Base-by-base conservation (phyloP, 768 basidiomycete species). In the Amanita fuliginea region DNA sequence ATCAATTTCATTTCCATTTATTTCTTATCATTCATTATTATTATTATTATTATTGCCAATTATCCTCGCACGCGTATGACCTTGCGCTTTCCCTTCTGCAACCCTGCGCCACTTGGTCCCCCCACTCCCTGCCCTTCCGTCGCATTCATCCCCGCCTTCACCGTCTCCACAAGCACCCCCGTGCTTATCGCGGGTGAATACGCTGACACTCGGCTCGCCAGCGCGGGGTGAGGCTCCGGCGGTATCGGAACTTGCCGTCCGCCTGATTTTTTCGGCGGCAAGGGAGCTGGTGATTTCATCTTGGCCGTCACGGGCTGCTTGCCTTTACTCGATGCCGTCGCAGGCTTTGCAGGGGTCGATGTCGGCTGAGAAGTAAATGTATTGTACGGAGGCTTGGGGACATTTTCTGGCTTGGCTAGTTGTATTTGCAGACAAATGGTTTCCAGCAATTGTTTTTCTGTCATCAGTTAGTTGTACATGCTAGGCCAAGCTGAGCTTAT, bases 121-220 rank as follows among this genome's bases (percentile, higher is more conserved):
- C 55, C 51, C 46, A 60, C 65, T 9, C 64, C 64, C 46, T 74
- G 42, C 6, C 32, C 34, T 21, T 51, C 73, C 49, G 82, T 78
- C 28, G 81, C 75, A 57, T 74, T 87, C 78, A 92, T 81, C 1
- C 89, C 90, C 0, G 89, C 86, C 63, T 91, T 92, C 34, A 93
- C 76, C 0, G 88, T 79, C 34, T 91, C 85, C 32, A 95, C 71
- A 30, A 93, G 74, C 39, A 91, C 77, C 5, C 89, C 89, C 0
- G 81, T 74, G 32, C 83, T 77, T 7, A 90, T 67, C 7, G 83
- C 77, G 6, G 90, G 91, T 1, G 86, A 88, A 58, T 90, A 89
- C 2, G 81, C 72, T 6, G 88, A 89, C 16, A 91, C 72, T 32
- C 93, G 77, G 55, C 71, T 80, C 13, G 83, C 74, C 19, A 94